Base-by-base conservation (phyloP, 495 filamentous ascomycete species). In the Neurospora sp. region DNA sequence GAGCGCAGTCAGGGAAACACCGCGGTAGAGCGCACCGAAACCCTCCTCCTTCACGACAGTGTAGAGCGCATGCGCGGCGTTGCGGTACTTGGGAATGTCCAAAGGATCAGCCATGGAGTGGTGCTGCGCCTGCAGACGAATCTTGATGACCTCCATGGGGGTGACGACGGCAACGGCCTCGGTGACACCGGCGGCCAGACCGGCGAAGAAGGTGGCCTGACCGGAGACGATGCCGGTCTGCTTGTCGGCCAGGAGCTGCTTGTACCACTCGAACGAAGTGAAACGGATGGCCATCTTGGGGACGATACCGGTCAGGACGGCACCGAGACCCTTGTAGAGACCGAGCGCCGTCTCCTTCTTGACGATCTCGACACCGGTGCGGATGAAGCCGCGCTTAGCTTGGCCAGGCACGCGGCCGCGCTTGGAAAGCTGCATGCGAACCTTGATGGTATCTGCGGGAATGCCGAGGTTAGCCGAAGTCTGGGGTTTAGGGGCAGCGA, bases 231-330 rank as follows among this genome's bases (percentile, higher is more conserved):
- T 74, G 18, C 92, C 90, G 9, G 92, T 93, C 74, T 91, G 81
- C 77, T 90, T 85, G 82, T 92, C 85, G 39, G 92, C 91, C 4
- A 98, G 85, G 76, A 92, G 71, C 79, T 91, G 88, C 87, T 98
- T 99, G 82, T 98, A 99, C 76, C 88, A 89, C 84, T 98, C 96
- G 82, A 97, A 99, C 74, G 93, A 96, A 39, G 96, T 97, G 85
- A 99, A 99, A 20, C 96, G 93, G 78, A 98, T 98, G 72, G 96
- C 96, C 96, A 99, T 99, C 85, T 99, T 99, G 16, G 96, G 96
- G 41, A 99, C 91, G 83, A 99, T 99, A 74, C 96, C 96, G 23
- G 95, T 97, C 70, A 98, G 82, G 72, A 99, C 96, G 70, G 96
- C 96, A 40, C 96, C 96, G 12, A 99, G 87, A 78, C 96, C 96